phyloP scores from a whole-genome alignment of 169 alveolate species.

The Plasmodium cynomolgi region DNA sequence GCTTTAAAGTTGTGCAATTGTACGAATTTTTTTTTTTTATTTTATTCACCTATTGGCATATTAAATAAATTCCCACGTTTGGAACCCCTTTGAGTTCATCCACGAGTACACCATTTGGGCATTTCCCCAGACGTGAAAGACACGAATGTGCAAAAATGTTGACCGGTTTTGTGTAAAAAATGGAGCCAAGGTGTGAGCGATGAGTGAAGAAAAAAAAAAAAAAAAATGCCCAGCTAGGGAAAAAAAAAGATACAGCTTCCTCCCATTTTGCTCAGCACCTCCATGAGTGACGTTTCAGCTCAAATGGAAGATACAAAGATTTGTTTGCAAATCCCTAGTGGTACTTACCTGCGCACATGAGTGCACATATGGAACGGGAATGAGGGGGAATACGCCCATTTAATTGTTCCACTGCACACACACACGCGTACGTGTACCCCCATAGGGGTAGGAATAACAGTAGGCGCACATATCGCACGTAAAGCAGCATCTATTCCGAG shows the following conservation, averaged over 20 bases:
- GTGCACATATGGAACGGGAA: neutral
- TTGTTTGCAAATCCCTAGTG: neutral
- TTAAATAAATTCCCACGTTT: neutral
- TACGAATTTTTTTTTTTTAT: neutral
- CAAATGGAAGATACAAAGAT: neutral
- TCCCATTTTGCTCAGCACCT: neutral
- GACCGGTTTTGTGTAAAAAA: neutral
- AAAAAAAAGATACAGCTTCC: neutral
- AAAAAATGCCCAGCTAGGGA: neutral
- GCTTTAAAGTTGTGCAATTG: neutral
- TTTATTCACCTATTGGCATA: neutral
- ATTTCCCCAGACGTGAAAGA: neutral
- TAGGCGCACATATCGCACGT: neutral
- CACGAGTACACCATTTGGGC: neutral
- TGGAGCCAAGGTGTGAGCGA: neutral
- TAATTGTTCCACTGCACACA: neutral
- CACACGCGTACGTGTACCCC: neutral
- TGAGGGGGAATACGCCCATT: neutral
- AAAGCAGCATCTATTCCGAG: neutral
- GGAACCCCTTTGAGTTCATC: neutral
- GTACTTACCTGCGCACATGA: neutral
- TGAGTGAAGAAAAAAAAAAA: neutral
- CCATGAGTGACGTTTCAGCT: neutral
- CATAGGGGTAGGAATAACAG: neutral
- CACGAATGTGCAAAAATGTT: constrained; percentile 4